Percentiles rank a stretch among this genome's conserved stretches.
Conservation (phyloP, 2,329 filamentous ascomycete species). For the Atkinsonella hypoxylon region DNA sequence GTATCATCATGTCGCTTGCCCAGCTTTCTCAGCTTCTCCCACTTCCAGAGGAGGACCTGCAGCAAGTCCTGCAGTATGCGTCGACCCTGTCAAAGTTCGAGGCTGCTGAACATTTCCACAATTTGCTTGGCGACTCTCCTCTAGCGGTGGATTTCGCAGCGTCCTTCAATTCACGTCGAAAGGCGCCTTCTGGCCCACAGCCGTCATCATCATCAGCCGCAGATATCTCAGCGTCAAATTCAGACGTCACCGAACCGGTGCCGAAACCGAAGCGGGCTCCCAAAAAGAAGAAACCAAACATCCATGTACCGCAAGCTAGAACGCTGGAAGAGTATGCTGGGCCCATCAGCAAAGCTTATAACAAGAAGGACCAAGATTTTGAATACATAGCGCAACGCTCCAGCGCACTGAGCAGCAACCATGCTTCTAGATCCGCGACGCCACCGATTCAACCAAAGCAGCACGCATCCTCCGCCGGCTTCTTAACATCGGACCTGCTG, state of each 20-base stretch:
- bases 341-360: constrained; percentile 57
- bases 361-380: constrained; percentile 56
- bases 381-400: constrained; percentile 56
- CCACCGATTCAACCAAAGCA: constrained; percentile 34
- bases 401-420: constrained; percentile 26
- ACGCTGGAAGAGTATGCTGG: constrained; percentile 49
- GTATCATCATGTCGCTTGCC: constrained; percentile 38
- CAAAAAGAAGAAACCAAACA: constrained; percentile 45
- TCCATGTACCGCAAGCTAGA: constrained; percentile 54
- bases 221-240: neutral
- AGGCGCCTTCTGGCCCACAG: constrained; percentile 21
- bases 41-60: constrained; percentile 71
- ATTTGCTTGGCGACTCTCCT: constrained; percentile 77
- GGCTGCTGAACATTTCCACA: constrained; percentile 74
- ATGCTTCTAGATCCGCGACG: constrained; percentile 25
- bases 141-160: constrained; percentile 66
- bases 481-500: constrained; percentile 65
- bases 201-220: constrained; percentile 7
- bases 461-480: constrained; percentile 52
- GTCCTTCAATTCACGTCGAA: constrained; percentile 60
- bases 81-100: constrained; percentile 63
- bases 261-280: constrained; percentile 36
- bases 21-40: constrained; percentile 73
- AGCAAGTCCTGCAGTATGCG: constrained; percentile 75
- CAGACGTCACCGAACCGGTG: constrained; percentile 26